A percentile compares a stretch with the other conserved stretches of the same genome.
These are phyloP conservation scores for Coniochaeta pulveracea DNA, from an alignment of 2,329 filamentous ascomycete species.

Conservation along the genomic window DNA sequence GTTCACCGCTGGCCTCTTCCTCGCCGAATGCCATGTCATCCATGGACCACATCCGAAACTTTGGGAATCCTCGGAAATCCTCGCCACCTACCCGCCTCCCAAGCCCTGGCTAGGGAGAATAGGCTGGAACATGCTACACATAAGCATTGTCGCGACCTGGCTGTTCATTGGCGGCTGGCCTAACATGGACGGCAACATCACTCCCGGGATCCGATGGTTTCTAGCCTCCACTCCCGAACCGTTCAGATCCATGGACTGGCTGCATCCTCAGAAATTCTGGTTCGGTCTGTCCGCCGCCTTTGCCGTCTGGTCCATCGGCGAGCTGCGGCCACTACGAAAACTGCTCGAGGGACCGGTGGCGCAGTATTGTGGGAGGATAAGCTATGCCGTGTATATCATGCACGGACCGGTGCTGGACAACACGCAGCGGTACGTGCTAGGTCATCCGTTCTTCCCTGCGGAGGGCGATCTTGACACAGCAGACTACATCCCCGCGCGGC, in stretches of 20 bases:
- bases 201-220: conserved; percentile 21
- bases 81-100: neutral
- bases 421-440: conserved; percentile 19
- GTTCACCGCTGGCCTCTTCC: conserved; percentile 32
- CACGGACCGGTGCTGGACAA: conserved; percentile 38
- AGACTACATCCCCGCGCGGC: conserved; percentile 11
- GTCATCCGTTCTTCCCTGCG: conserved; percentile 12
- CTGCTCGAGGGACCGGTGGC: conserved; percentile 34
- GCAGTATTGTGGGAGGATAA: conserved; percentile 45
- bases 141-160: conserved; percentile 16
- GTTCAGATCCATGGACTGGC: conserved; percentile 21
- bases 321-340: conserved; percentile 19
- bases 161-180: conserved; percentile 29
- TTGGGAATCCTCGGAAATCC: conserved; percentile 11
- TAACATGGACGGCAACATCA: conserved; percentile 20
- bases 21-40: conserved; percentile 31
- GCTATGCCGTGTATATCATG: conserved; percentile 46
- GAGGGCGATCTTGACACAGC: conserved; percentile 11
- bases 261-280: conserved; percentile 24
- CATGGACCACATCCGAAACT: conserved; percentile 14
- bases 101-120: conserved; percentile 6
- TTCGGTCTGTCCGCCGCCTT: conserved; percentile 21
- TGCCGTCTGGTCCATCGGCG: conserved; percentile 26
- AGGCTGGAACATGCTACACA: conserved; percentile 11
- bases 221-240: conserved; percentile 20